Conservation (phyloP, 2,329 filamentous ascomycete genomes). For the Teratosphaeria pseudoeucalypti region DNA sequence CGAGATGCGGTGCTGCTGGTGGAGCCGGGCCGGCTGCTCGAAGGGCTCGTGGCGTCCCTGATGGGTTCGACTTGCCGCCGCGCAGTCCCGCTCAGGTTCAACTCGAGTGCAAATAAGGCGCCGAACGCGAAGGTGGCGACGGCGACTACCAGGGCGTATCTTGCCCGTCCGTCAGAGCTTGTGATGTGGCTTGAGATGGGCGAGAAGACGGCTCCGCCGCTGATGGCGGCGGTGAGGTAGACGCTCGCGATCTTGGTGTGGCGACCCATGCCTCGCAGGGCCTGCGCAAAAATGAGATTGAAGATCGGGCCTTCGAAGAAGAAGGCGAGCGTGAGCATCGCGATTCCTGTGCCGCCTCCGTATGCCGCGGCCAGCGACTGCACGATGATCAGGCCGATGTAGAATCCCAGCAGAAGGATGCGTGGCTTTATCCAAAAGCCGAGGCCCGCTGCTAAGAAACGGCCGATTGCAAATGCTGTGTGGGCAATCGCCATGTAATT, state of each 20-base stretch:
- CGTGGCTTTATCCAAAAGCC: slow-evolving; percentile 49
- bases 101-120: slow-evolving; percentile 43
- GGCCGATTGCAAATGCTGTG: slow-evolving; percentile 47
- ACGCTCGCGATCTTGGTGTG: slow-evolving; percentile 49
- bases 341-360: slow-evolving; percentile 33
- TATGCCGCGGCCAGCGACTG: slow-evolving; percentile 42
- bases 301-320: slow-evolving; percentile 53
- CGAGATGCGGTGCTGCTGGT: slow-evolving; percentile 21
- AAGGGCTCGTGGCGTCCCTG: slow-evolving; percentile 7
- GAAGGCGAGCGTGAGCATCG: slow-evolving; percentile 42
- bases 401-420: slow-evolving; percentile 45
- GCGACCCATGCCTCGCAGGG: slow-evolving; percentile 46
- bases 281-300: slow-evolving; percentile 48
- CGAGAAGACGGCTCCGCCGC: slow-evolving; percentile 45
- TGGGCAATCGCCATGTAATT: slow-evolving; percentile 46
- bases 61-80: slow-evolving; percentile 37
- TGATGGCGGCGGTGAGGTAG: slow-evolving; percentile 44
- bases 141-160: slow-evolving; percentile 44
- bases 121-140: slow-evolving; percentile 43
- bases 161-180: slow-evolving; percentile 28
- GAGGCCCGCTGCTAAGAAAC: slow-evolving; percentile 45
- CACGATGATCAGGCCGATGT: slow-evolving; percentile 43
- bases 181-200: slow-evolving; percentile 43
- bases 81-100: slow-evolving; percentile 39
- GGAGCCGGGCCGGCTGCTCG: slow-evolving; percentile 12